These are phyloP conservation scores for Articulospora tetracladia DNA, from an alignment of 495 filamentous ascomycete species.

Conservation along the genomic window DNA sequence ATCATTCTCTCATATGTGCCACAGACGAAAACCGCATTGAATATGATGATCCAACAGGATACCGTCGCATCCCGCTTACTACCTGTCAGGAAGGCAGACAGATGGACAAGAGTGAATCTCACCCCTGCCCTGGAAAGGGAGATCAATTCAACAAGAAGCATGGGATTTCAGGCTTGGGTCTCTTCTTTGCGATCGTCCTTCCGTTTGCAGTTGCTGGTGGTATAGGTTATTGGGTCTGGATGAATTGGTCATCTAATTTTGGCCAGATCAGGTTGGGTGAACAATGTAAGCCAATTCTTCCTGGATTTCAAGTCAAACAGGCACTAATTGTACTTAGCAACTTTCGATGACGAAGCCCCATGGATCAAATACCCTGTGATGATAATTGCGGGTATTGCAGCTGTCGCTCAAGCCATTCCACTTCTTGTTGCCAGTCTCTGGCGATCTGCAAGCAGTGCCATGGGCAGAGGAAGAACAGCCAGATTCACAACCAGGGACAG, in stretches of 20 bases:
- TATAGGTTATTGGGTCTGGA: constrained; percentile 82
- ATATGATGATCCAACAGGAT: constrained; percentile 80
- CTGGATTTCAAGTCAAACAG: background rate
- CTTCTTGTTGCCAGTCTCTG: constrained; percentile 63
- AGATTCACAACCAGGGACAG: constrained; percentile 79
- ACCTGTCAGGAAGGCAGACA: constrained; percentile 75
- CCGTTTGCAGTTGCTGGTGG: constrained; percentile 65
- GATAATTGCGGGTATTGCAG: constrained; percentile 71
- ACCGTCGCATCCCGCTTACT: constrained; percentile 84
- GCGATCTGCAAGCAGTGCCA: constrained; percentile 48
- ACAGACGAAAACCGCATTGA: constrained; percentile 62
- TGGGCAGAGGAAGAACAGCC: constrained; percentile 48
- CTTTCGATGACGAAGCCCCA: constrained; percentile 60
- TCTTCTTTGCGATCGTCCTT: constrained; percentile 81
- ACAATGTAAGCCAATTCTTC: constrained; percentile 28
- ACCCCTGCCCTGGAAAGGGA: constrained; percentile 72
- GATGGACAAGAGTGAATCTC: constrained; percentile 52
- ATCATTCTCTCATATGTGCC: constrained; percentile 60
- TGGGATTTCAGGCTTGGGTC: constrained; percentile 63
- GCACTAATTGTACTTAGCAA: constrained; percentile 24
- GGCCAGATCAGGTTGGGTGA: constrained; percentile 85
- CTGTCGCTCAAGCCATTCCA: constrained; percentile 70
- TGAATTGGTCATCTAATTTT: constrained; percentile 84
- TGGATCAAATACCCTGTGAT: constrained; percentile 77
- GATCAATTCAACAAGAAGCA: constrained; percentile 71